Base-by-base conservation (phyloP, 1,284 basidiomycete species). In the Vanrija sp. region DNA sequence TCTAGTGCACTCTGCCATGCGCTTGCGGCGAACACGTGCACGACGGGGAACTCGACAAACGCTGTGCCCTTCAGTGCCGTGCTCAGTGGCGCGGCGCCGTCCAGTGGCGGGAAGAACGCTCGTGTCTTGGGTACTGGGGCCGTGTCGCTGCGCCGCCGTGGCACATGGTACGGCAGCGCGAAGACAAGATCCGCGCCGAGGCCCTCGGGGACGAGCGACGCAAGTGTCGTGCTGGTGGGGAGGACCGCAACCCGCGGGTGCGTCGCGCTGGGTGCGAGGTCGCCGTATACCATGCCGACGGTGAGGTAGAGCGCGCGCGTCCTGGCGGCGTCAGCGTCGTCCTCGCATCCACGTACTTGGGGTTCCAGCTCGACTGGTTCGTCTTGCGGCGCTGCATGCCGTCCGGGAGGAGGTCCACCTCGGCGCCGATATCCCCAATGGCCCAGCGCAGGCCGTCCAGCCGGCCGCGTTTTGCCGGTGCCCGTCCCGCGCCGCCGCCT, bases 291-390 rank as follows among this genome's bases (percentile, higher is more conserved):
- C 28, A 68, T 89, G 81, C 73, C 91, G 56, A 91, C 74, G 0
- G 89, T 90, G 48, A 92, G 75, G 45, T 84, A 76, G n/a, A 84
- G 81, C 14, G 81, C 82, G 67, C 83, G 39, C 16, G 50, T 34
- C 45, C 55, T 55, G 51, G 52, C 54, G 21, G 21, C 52, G 49
- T 18, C 14, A 18, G 10, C 19, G 6, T 5, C 10, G 14, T 19
- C 54, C 58, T 3, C 3, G 55, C 47, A 43, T 52, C 63, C 38
- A 80, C 83, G 71, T 74, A 91, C 91, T 83, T 89, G 67, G 80
- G 79, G 76, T 91, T 86, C 84, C 87, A 91, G 43, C 80, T 81
- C 9, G 88, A 90, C 72, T 89, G 87, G 71, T 91, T 93, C 54
- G 81, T 65, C 62, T 81, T 85, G 60, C 85, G 79, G 60, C 83